phyloP scores from a whole-genome alignment of 371 early-diverging fungal species.

The Haplosporangium sp. region DNA sequence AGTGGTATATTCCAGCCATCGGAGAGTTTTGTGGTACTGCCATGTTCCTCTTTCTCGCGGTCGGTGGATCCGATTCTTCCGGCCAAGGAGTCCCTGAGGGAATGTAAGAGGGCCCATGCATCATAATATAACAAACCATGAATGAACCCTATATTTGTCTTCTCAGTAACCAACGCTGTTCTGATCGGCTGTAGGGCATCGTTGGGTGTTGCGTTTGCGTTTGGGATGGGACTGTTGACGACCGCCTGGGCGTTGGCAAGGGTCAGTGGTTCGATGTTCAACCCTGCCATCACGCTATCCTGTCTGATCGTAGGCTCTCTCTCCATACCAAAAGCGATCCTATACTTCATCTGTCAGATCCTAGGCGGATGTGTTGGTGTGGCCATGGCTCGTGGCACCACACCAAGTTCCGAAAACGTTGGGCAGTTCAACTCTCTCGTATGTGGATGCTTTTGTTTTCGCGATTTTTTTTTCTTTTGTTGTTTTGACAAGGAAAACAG shows the following conservation, averaged over 20 bases:
- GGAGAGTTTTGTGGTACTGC: slow-evolving; percentile 64
- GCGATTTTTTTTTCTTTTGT: no score
- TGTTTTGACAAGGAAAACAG: no score
- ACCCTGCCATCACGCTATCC: slow-evolving; percentile 61
- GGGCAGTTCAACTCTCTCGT: slow-evolving; percentile 22
- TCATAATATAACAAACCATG: neutral
- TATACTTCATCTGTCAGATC: slow-evolving; percentile 64
- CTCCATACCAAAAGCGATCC: slow-evolving; percentile 49
- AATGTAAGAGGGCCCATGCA: slow-evolving; percentile 21
- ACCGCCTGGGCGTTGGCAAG: slow-evolving; percentile 58
- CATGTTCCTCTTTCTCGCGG: slow-evolving; percentile 64
- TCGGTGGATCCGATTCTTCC: slow-evolving; percentile 56
- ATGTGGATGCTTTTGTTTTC: neutral
- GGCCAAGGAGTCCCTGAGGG: slow-evolving; percentile 48
- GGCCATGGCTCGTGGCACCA: slow-evolving; percentile 56
- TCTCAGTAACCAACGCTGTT: neutral
- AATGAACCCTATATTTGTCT: neutral
- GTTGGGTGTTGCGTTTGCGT: slow-evolving; percentile 21
- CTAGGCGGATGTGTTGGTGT: slow-evolving; percentile 63
- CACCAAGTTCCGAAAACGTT: slow-evolving; percentile 36
- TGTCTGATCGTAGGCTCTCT: slow-evolving; percentile 55
- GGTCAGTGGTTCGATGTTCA: slow-evolving; percentile 68
- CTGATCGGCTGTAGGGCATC: slow-evolving; percentile 4
- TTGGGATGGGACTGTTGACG: slow-evolving; percentile 45
- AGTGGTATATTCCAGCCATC: slow-evolving; percentile 26